Evolutionary conservation across 1,139 yeast genomes (phyloP), one percentile per base, ranked within the genome.

Genomic region (Meyerozyma sp.): DNA sequence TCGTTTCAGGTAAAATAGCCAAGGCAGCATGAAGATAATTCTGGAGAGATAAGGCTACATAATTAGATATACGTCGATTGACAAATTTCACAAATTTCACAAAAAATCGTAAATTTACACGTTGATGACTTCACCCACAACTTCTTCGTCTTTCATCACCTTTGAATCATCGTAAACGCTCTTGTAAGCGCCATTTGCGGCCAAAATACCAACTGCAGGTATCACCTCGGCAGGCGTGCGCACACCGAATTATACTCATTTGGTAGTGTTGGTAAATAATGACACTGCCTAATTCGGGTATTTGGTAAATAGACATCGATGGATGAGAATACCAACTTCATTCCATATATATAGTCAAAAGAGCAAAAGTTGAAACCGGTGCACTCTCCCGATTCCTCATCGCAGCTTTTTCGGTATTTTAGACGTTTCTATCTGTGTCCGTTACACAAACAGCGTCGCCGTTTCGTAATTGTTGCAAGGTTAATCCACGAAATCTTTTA

Each of bases 291-390:
- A 21, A 34, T 34, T 21, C 8, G 37, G 37, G 26, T 16, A 11
- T 16, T 34, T 34, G 37, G 37, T 34, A 34, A 34, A 34, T 34
- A 34, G 37, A 34, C 37, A 34, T 21, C 37, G 37, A 34, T 34
- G 37, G 25, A 18, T 18, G 26, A 20, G 26, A 34, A 18, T n/a
- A 18, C 14, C 26, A 34, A 34, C 13, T 18, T 18, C 26, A 34
- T 16, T 20, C 37, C 25, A 21, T 34, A 34, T 34, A 34, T 34
- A 34, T 34, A 34, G 26, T 34, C 23, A 34, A 34, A 34, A 21
- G 26, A 18, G 11, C 26, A 18, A 2, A 18, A 8, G 11, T 34
- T 30, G 23, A 21, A 14, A 14, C 16, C 34, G 20, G 34, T 30
- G 34, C 34, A 30, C 20, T 30, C 34, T 30, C 10, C 34, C 34